Base-by-base conservation (phyloP, 805 yeast genomes). In the Saccharomycopsis javanensis region DNA sequence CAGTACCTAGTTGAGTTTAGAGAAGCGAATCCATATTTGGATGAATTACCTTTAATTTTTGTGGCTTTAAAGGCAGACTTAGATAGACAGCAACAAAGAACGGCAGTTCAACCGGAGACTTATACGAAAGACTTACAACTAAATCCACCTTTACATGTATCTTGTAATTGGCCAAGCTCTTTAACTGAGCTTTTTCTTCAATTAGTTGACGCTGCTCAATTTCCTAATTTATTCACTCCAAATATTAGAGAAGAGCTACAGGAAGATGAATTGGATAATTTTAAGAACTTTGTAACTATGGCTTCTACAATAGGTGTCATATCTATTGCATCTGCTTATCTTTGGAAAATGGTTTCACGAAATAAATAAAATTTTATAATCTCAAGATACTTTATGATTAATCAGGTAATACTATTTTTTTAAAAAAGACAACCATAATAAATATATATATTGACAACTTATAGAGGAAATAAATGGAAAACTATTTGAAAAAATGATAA, bases 61-160 rank as follows among this genome's bases (percentile, higher is more conserved):
- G 97, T 91, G 1, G 99, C 97, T 0, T 72, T 91, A 35, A 94
- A 94, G 66, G 98, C 99, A 0, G 99, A 94, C 69, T 74, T 89
- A 37, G 99, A 94, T 68, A 83, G 95, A 63, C 98, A 91, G 67
- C 97, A 92, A 66, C 99, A 94, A 66, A 70, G 99, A 37, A 82
- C 85, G 38, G 87, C 81, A 56, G 72, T 78, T 5, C 97, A 88
- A 66, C 99, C 99, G 0, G 98, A 94, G 63, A 84, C 81, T 28
- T 90, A 83, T 65, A 84, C 96, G 0, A 74, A 88, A 30, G 75
- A 79, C 4, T 68, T 73, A 5, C 61, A 58, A 28, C 74, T 70
- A 58, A 67, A 94, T 15, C 82, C 84, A 10, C 99, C 99, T 0
- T 70, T 94, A 61, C 98, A 94, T 66, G 86, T 92, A 1, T 88